A percentile compares a stretch with the other conserved stretches of the same genome.
phyloP scores from a whole-genome alignment of 2,329 filamentous ascomycete genomes.

The Cladosporium sp. region DNA sequence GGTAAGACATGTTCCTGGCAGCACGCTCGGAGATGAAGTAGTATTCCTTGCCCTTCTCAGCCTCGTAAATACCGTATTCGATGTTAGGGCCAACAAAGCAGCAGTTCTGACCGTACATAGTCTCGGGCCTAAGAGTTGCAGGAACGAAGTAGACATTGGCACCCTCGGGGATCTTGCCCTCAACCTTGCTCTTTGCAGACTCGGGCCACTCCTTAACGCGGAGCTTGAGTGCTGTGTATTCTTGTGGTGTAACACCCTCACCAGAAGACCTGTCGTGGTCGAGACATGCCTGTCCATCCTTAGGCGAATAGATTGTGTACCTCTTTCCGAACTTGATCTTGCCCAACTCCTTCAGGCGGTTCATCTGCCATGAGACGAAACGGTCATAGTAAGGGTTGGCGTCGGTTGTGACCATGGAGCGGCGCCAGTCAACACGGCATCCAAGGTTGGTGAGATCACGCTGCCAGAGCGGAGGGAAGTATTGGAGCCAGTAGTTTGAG shows the following conservation, averaged over 20 bases:
- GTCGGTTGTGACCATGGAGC: conserved; percentile 90
- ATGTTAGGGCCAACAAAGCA: conserved; percentile 93
- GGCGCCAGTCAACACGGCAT: conserved; percentile 85
- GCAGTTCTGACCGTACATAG: conserved; percentile 97
- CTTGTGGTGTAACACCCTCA: conserved; percentile 78
- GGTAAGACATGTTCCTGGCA: conserved; percentile 94
- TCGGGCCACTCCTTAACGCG: conserved; percentile 86
- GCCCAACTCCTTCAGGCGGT: conserved; percentile 76
- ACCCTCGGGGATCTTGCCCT: conserved; percentile 71
- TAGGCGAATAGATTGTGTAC: conserved; percentile 90
- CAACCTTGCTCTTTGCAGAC: conserved; percentile 65
- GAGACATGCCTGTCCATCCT: conserved; percentile 83
- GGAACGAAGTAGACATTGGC: conserved; percentile 85
- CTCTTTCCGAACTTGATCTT: conserved; percentile 93
- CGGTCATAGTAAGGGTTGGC: conserved; percentile 95
- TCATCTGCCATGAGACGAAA: conserved; percentile 97
- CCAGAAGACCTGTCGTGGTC: conserved; percentile 80
- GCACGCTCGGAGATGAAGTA: conserved; percentile 77
- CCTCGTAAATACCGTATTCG: conserved; percentile 82
- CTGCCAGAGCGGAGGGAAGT: conserved; percentile 80
- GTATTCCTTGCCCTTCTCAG: conserved; percentile 59
- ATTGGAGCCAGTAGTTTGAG: conserved; percentile 84
- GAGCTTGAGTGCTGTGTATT: conserved; percentile 90
- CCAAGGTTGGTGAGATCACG: conserved; percentile 79
- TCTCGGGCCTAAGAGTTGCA: conserved; percentile 89